Conservation (phyloP, 2,329 filamentous ascomycete genomes). For the Cordyceps cateniannulata region DNA sequence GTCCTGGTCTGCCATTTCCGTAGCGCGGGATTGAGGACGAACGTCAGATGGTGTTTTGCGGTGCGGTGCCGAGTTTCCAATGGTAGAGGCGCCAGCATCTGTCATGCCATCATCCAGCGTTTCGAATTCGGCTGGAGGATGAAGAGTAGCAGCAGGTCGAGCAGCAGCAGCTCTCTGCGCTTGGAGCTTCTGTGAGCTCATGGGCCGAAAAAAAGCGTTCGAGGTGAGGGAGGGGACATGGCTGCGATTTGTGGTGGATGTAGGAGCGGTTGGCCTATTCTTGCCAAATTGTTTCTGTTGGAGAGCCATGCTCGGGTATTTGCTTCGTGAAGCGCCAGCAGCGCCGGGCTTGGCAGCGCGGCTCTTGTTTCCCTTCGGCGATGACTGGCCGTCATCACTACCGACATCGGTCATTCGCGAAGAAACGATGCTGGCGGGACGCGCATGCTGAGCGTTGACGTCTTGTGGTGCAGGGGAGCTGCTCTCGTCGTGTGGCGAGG, state of each 20-base stretch:
- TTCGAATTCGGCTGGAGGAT: constrained; percentile 23
- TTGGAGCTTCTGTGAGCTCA: constrained; percentile 93
- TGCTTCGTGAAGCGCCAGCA: constrained; percentile 46
- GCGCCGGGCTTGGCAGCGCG: constrained; percentile 30
- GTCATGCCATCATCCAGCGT: constrained; percentile 35
- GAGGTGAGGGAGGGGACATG: constrained; percentile 87
- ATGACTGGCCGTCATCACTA: constrained; percentile 43
- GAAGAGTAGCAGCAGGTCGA: constrained; percentile 36
- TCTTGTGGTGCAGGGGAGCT: constrained; percentile 34
- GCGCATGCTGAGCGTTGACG: constrained; percentile 35
- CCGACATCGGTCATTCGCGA: constrained; percentile 64
- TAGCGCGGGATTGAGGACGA: constrained; percentile 67
- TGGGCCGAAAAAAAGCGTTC: constrained; percentile 88
- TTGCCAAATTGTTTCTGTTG: constrained; percentile 39
- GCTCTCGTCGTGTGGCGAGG: constrained; percentile 32
- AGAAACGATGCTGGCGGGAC: constrained; percentile 61
- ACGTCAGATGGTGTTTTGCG: constrained; percentile 27
- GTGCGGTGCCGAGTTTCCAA: constrained; percentile 30
- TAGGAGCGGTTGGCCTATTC: constrained; percentile 44
- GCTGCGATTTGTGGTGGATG: constrained; percentile 56
- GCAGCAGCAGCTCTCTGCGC: constrained; percentile 66
- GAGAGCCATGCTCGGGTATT: constrained; percentile 35
- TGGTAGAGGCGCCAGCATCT: constrained; percentile 36
- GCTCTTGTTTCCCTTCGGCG: background rate
- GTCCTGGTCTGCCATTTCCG: constrained; percentile 71